Evolutionary conservation across 1,284 basidiomycete species (phyloP).

Genomic region (Cutaneotrichosporon mucoides): DNA sequence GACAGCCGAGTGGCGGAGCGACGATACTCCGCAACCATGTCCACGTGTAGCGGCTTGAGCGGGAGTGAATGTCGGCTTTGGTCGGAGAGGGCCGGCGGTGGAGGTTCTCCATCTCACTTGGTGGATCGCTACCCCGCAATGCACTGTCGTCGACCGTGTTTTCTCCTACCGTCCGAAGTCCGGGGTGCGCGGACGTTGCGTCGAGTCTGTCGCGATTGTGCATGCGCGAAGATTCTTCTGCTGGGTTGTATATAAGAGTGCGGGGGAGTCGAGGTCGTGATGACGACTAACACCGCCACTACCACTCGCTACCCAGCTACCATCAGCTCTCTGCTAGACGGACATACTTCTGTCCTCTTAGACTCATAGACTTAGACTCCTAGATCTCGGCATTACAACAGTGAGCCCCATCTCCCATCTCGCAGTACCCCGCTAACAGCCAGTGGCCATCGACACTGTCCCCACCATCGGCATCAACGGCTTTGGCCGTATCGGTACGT

Average conservation of each 20-base stretch:
- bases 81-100: constrained; percentile 1
- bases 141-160: background rate
- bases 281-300: no score
- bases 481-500: constrained; percentile 47
- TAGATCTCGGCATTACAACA: no score
- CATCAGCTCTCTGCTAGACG: no score
- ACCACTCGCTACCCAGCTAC: no score
- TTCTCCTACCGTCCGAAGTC: background rate
- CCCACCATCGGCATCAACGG: constrained; percentile 49
- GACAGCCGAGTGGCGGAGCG: constrained; percentile 3
- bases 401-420: no score
- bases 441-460: constrained; percentile 7
- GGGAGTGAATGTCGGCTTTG: background rate
- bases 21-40: background rate
- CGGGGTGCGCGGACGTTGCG: no score
- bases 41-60: background rate
- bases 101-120: background rate
- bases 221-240: no score
- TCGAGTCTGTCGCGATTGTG: no score
- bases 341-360: no score
- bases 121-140: background rate
- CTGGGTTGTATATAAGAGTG: no score
- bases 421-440: background rate
- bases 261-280: no score
- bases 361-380: no score